Evolutionary conservation across 805 yeast genomes (phyloP).

Genomic region (Nakazawaea ernobii): DNA sequence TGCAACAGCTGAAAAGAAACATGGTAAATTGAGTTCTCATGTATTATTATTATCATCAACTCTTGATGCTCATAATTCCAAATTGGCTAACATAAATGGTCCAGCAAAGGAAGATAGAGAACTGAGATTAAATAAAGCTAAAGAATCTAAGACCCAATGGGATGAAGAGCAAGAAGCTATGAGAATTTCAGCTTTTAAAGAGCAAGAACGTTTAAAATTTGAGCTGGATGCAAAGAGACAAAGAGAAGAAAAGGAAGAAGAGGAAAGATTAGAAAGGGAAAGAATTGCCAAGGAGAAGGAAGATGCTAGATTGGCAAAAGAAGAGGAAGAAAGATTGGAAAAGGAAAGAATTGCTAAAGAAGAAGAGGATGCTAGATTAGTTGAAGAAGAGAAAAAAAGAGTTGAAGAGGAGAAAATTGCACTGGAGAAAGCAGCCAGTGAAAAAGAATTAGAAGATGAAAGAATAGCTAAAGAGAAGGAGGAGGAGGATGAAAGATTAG

Average conservation of each 20-base stretch:
- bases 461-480: conserved; percentile 17
- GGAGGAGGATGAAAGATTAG: conserved; percentile 21
- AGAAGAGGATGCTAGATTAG: conserved; percentile 16
- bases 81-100: conserved; percentile 30
- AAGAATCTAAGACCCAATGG: conserved; percentile 36
- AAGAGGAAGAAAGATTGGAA: conserved; percentile 16
- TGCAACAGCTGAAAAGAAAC: conserved; percentile 30
- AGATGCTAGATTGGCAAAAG: conserved; percentile 16
- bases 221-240: conserved; percentile 33
- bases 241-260: conserved; percentile 35
- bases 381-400: conserved; percentile 21
- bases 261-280: conserved; percentile 28
- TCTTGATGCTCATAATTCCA: conserved; percentile 39
- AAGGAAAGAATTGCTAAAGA: conserved; percentile 19
- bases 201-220: conserved; percentile 37
- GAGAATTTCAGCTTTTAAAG: conserved; percentile 37
- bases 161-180: conserved; percentile 37
- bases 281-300: conserved; percentile 21
- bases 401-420: conserved; percentile 29
- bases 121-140: conserved; percentile 34
- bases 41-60: conserved; percentile 36
- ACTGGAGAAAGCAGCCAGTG: conserved; percentile 28
- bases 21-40: conserved; percentile 34
- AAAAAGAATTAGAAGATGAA: conserved; percentile 28
- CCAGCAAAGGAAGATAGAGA: conserved; percentile 32